Evolutionary conservation across 192 early-diverging fungal genomes (phyloP).

Genomic region (Coemansia sp.): DNA sequence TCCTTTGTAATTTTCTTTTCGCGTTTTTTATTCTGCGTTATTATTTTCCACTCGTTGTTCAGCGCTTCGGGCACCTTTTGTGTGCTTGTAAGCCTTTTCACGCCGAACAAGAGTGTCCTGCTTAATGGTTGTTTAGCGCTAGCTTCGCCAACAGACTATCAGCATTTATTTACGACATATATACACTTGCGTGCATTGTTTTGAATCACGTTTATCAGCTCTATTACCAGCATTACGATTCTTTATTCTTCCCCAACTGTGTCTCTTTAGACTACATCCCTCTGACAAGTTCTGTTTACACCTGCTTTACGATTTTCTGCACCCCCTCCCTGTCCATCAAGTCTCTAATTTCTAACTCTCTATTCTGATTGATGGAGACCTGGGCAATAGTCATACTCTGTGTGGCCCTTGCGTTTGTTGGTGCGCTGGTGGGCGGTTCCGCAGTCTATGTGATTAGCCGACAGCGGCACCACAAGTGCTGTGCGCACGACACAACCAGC

Average conservation of each 20-base stretch:
- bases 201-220: no score
- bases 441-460: constrained; percentile 9
- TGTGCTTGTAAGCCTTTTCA: not conserved
- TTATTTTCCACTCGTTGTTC: not conserved
- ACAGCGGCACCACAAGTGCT: constrained; percentile 12
- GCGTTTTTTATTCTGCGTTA: not conserved
- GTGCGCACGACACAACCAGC: not conserved
- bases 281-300: not conserved
- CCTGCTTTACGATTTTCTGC: no score
- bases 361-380: constrained; percentile 12
- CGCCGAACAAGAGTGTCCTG: no score
- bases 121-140: no score
- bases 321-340: not conserved
- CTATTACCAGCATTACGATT: not conserved
- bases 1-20: constrained; percentile 22
- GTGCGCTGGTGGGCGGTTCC: constrained; percentile 8
- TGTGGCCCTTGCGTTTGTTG: constrained; percentile 9
- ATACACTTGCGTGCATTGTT: no score
- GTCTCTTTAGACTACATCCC: not conserved
- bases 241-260: not conserved
- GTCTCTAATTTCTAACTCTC: constrained; percentile 1
- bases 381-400: constrained; percentile 22
- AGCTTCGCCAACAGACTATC: no score
- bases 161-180: not conserved
- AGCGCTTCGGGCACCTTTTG: not conserved